These are phyloP conservation scores for Cnidoscolus chayamansa DNA, from an alignment of 441 rosid genomes.

Conservation along the genomic window DNA sequence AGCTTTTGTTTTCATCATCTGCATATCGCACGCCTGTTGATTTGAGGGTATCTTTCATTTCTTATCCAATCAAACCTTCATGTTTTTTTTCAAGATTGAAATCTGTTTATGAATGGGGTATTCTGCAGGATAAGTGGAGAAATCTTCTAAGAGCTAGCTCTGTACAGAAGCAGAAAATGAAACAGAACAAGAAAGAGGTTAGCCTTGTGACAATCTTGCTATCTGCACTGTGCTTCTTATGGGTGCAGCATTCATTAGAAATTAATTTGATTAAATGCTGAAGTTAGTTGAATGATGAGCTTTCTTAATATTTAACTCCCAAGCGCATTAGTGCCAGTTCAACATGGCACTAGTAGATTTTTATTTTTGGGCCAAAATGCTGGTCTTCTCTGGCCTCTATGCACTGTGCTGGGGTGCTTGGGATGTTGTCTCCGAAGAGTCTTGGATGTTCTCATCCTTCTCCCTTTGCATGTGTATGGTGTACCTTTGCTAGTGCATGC, in stretches of 20 bases:
- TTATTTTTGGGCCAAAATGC: not conserved
- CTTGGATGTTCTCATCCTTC: not conserved
- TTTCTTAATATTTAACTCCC: not conserved
- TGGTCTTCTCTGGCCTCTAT: not conserved
- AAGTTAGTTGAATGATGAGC: not conserved
- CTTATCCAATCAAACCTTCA: slow-evolving; percentile 18
- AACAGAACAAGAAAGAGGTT: slow-evolving; percentile 53
- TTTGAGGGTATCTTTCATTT: slow-evolving; percentile 62
- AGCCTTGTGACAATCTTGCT: slow-evolving; percentile 25
- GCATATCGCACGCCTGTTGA: slow-evolving; percentile 79
- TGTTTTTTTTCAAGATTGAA: slow-evolving; percentile 19
- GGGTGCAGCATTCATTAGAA: not conserved
- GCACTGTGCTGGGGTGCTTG: not conserved
- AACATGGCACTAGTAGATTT: not conserved
- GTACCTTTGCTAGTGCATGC: too few relatives aligned
- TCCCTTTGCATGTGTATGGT: not conserved
- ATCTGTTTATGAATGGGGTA: slow-evolving; percentile 12
- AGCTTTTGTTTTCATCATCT: slow-evolving; percentile 56
- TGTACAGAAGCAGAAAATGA: slow-evolving; percentile 28
- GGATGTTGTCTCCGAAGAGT: not conserved
- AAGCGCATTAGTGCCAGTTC: not conserved
- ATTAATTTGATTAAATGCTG: not conserved
- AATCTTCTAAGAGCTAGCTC: slow-evolving; percentile 77
- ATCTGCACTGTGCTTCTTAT: not conserved
- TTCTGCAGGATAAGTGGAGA: slow-evolving; percentile 91